phyloP scores from a whole-genome alignment of 345 rosid species.

The Sisymbrium irio region DNA sequence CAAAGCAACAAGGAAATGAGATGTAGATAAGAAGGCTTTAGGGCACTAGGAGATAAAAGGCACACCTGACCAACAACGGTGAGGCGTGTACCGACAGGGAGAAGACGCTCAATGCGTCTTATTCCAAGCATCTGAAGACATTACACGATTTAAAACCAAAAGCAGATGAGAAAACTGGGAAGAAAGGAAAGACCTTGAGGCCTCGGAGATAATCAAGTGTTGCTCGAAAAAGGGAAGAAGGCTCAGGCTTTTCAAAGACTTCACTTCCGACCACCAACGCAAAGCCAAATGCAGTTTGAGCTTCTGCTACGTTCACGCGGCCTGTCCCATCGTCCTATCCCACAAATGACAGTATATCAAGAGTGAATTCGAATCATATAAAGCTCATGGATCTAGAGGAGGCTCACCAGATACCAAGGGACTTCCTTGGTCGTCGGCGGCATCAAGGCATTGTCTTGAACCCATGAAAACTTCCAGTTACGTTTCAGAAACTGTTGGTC shows the following conservation, averaged over 20 bases:
- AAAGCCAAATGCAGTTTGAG: slow-evolving; percentile 69
- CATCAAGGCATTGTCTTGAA: slow-evolving; percentile 74
- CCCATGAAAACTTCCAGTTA: slow-evolving; percentile 88
- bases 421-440: slow-evolving; percentile 74
- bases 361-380: background rate
- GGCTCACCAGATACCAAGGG: slow-evolving; percentile 83
- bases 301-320: slow-evolving; percentile 61
- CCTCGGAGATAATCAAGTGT: slow-evolving; percentile 73
- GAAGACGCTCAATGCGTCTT: slow-evolving; percentile 70
- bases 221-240: slow-evolving; percentile 62
- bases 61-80: slow-evolving; percentile 90
- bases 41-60: background rate
- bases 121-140: slow-evolving; percentile 80
- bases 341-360: background rate
- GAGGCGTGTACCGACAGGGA: slow-evolving; percentile 66
- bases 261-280: slow-evolving; percentile 67
- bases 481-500: slow-evolving; percentile 75
- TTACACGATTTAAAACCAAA: background rate
- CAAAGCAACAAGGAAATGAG: slow-evolving; percentile 19
- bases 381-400: background rate
- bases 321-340: slow-evolving; percentile 75
- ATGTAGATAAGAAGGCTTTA: background rate
- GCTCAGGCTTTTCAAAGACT: slow-evolving; percentile 69
- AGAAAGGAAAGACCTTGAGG: slow-evolving; percentile 58
- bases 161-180: background rate